These are phyloP conservation scores for Sugiyamaella lignohabitans DNA, from an alignment of 805 yeast genomes.

Conservation along the genomic window DNA sequence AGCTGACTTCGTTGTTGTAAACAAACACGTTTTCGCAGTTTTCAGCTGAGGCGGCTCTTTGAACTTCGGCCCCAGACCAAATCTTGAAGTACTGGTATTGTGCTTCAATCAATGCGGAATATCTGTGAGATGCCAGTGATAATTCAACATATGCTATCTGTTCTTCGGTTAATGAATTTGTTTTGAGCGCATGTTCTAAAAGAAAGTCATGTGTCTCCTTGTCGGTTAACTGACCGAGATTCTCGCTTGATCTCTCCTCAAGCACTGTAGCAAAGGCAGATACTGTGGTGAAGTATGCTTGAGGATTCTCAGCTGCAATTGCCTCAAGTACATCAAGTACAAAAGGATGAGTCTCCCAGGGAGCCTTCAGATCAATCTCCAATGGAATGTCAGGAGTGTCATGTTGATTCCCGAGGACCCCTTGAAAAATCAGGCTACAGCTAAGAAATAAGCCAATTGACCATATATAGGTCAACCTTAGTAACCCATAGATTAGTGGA, in stretches of 20 bases:
- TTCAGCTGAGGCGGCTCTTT: no score
- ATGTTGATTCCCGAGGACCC: no score
- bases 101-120: slow-evolving; percentile 59
- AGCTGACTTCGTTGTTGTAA: slow-evolving; percentile 49
- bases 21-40: slow-evolving; percentile 42
- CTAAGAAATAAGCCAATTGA: no score
- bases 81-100: slow-evolving; percentile 49
- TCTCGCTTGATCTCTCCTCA: slow-evolving; percentile 6
- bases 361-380: not conserved
- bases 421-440: no score
- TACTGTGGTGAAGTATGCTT: slow-evolving; percentile 32
- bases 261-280: slow-evolving; percentile 17
- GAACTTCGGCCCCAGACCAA: slow-evolving; percentile 27
- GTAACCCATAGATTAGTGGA: no score
- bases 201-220: slow-evolving; percentile 17
- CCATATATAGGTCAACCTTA: no score
- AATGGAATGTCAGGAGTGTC: not conserved
- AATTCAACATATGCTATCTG: slow-evolving; percentile 33
- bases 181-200: slow-evolving; percentile 17
- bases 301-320: slow-evolving; percentile 26
- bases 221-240: slow-evolving; percentile 5
- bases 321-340: slow-evolving; percentile 20
- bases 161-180: slow-evolving; percentile 15
- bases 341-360: slow-evolving; percentile 2
- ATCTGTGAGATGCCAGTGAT: slow-evolving; percentile 41